phyloP scores from a whole-genome alignment of 768 basidiomycete genomes.

The Filobasidium floriforme region DNA sequence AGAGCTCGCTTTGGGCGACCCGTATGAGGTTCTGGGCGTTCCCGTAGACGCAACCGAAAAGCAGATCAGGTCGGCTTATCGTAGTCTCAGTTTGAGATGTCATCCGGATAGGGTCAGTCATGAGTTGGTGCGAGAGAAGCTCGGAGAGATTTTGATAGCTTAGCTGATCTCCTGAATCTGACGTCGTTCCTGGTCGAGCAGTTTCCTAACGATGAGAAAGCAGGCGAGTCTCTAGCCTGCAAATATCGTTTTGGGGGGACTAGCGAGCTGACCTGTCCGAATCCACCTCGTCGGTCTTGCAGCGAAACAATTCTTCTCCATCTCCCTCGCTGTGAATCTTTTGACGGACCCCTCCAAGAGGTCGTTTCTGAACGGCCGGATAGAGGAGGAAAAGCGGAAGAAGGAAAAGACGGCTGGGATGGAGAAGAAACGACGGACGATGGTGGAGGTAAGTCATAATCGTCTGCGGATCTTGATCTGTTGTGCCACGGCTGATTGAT shows the following conservation, averaged over 20 bases:
- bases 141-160: neutral
- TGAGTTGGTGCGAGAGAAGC: neutral
- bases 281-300: neutral
- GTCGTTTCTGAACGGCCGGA: constrained; percentile 33
- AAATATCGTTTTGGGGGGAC: neutral
- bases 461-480: neutral
- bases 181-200: constrained; percentile 9
- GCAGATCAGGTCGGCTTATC: constrained; percentile 35
- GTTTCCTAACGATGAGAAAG: constrained; percentile 17
- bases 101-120: constrained; percentile 40
- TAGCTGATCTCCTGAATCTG: neutral
- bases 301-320: constrained; percentile 36
- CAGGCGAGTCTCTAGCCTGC: neutral
- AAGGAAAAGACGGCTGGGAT: constrained; percentile 37
- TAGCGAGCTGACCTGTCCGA: neutral
- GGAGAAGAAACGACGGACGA: constrained; percentile 37
- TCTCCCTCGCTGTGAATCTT: constrained; percentile 36
- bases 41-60: constrained; percentile 32
- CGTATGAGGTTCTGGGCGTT: constrained; percentile 34
- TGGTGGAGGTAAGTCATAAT: constrained; percentile 36
- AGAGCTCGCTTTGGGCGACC: constrained; percentile 33
- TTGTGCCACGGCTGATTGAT: no score
- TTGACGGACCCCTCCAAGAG: constrained; percentile 33
- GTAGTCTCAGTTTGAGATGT: constrained; percentile 37
- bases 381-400: constrained; percentile 31